Conservation (phyloP, 108 stramenopile genomes). For the Cylindrotheca fusiformis region DNA sequence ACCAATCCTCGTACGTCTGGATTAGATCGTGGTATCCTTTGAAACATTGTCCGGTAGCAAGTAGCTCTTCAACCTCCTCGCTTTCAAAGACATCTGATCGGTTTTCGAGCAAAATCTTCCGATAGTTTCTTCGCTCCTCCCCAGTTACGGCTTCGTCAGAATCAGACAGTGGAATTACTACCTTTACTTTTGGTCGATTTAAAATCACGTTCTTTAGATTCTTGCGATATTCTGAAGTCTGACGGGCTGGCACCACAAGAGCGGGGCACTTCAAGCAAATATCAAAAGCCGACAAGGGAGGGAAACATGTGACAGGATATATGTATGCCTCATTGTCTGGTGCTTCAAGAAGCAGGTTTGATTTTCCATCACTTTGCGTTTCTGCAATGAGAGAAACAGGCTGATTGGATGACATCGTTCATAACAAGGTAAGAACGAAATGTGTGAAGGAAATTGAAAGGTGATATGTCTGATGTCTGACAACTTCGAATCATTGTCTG, state of each 20-base stretch:
- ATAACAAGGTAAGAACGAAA: too few relatives aligned
- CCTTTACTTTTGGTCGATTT: constrained; percentile 55
- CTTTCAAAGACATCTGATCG: constrained; percentile 13
- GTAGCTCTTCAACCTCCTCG: neutral
- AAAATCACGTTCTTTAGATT: constrained; percentile 47
- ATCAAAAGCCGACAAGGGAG: constrained; percentile 28
- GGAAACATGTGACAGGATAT: constrained; percentile 35
- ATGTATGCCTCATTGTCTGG: constrained; percentile 3
- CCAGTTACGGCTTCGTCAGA: constrained; percentile 17
- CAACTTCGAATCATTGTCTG: too few relatives aligned
- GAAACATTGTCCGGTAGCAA: constrained; percentile 16
- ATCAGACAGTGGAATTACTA: constrained; percentile 31
- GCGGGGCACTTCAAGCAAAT: constrained; percentile 45
- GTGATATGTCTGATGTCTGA: too few relatives aligned
- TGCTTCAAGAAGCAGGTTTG: neutral
- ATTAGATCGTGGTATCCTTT: constrained; percentile 17
- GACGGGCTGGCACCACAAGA: constrained; percentile 57
- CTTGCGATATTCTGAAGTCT: constrained; percentile 55
- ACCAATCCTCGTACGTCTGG: constrained; percentile 49
- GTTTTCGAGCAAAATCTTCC: constrained; percentile 50
- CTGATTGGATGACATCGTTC: too few relatives aligned
- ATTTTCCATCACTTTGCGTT: neutral
- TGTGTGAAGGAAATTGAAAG: too few relatives aligned
- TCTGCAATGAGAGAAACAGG: neutral
- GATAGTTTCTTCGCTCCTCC: constrained; percentile 22